Evolutionary conservation across 768 basidiomycete species (phyloP), one percentile per base, ranked within the genome.

Genomic region (Xerocomus brunneocitrinus): DNA sequence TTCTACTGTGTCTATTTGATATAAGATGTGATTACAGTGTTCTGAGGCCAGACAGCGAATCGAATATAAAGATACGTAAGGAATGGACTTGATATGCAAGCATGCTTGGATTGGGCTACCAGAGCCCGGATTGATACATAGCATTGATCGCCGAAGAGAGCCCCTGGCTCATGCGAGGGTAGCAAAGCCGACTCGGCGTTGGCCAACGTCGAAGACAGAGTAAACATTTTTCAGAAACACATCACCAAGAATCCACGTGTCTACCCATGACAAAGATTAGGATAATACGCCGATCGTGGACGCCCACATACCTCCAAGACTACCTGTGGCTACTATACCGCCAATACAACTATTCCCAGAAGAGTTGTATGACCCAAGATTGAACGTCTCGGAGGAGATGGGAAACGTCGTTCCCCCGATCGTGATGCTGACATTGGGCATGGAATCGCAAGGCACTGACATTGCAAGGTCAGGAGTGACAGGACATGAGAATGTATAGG

Each of bases 161-260:
- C n/a, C n/a, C 8, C 9, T 19, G 28, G 31, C 34, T 67, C 54
- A 65, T 47, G 58, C 58, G 38, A 67, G 62, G 9, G 57, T 38
- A 35, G 76, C 76, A 56, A 78, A 77, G 4, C 77, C 75, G n/a
- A 78, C 73, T 31, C 60, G 66, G 4, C 38, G 49, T n/a, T 69
- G 65, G 5, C 68, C 74, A 19, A 73, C 52, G 56, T 79, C 74
- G 57, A 79, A 79, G 10, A 67, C 65, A 8, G 76, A 68, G 56
- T 77, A 81, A 27, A 78, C 75, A 48, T 74, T 76, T 58, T 67
- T 71, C 56, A 79, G 55, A 67, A 81, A 78, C 10, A 66, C 60
- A 31, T 71, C 72, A 6, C 74, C 74, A 27, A 74, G 39, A 44
- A 74, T 62, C 72, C 71, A 73, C 14, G 62, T 66, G 27, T 55